A percentile compares a stretch with the other conserved stretches of the same genome.
Evolutionary conservation across 306 rosid genomes (phyloP).

Genomic region (Fragaria nilgerrensis): DNA sequence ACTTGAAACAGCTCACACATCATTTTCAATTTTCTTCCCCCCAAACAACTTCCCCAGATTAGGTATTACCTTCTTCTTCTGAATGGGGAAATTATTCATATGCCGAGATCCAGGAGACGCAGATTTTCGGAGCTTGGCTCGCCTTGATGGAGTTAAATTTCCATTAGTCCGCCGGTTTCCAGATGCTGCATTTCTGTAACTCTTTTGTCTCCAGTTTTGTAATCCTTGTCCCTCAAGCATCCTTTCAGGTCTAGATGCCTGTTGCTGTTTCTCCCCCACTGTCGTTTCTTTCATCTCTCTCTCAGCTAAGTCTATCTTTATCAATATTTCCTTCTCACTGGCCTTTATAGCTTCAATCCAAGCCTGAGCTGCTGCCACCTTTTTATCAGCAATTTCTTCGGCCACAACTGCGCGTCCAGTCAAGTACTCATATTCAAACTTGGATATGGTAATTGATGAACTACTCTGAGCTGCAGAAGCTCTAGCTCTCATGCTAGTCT

Average conservation of each 20-base stretch:
- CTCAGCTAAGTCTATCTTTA: constrained; percentile 47
- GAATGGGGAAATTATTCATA: constrained; percentile 53
- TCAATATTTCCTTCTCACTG: constrained; percentile 71
- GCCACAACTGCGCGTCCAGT: constrained; percentile 68
- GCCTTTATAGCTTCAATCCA: constrained; percentile 91
- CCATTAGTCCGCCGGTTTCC: constrained; percentile 39
- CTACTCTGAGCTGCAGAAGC: constrained; percentile 47
- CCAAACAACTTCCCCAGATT: constrained; percentile 60
- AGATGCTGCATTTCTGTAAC: constrained; percentile 35
- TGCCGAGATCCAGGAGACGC: constrained; percentile 52
- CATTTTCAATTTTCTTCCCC: constrained; percentile 36
- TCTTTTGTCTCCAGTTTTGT: constrained; percentile 40
- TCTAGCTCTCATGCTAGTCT: constrained; percentile 54
- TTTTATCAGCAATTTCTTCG: constrained; percentile 73
- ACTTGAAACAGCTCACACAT: constrained; percentile 12
- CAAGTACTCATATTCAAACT: constrained; percentile 75
- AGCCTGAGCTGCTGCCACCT: constrained; percentile 80
- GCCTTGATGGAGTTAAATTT: constrained; percentile 38
- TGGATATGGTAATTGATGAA: constrained; percentile 67
- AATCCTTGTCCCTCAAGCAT: constrained; percentile 40
- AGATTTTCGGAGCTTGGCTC: constrained; percentile 45
- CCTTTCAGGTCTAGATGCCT: constrained; percentile 34
- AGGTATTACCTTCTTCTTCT: constrained; percentile 64
- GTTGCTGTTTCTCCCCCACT: constrained; percentile 44
- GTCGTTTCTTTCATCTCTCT: constrained; percentile 55